Base-by-base conservation (phyloP, 164 flowering plant species). In the grape (Vitis vinifera) region DNA sequence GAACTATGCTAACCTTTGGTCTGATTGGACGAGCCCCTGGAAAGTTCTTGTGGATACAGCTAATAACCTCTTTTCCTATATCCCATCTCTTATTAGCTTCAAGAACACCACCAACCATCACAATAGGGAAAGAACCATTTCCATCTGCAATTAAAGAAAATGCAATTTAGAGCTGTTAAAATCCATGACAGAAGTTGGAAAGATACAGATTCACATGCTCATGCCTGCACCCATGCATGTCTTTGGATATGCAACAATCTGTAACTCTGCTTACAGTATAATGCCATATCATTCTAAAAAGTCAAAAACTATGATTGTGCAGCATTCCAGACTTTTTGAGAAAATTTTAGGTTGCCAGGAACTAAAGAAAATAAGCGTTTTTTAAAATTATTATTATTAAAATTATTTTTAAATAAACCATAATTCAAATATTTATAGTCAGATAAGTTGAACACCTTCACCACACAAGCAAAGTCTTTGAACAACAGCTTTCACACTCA, bases 41-140 rank as follows among this genome's bases (percentile, higher is more conserved):
- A 71, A 73, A 92, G 59, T 85, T 84, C 82, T 84, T 81, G 47
- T 71, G 72, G 66, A 91, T 78, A 66, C 83, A 81, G 59, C 76
- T 74, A 53, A 85, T 77, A 27, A 91, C 94, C 85, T 92, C 96
- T 66, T 81, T 81, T n/a, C 92, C 95, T 51, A 94, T 92, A 71
- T 92, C 94, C 99, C 97, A 91, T 23, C 74, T 85, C 80, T 76
- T 80, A 73, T 94, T 92, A 50, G 93, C 97, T 83, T 85, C 89
- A 76, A 94, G 96, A 52, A 92, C 98, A 57, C 98, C 97, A 72
- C 99, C 99, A 68, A 95, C 99, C 97, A 95, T 86, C 16, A 95
- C 97, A 67, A 95, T 85, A 23, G 97, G 94, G 71, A 92, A 95
- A 74, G 84, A 77, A 62, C 63, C 82, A 37, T 77, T 83, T 74